Evolutionary conservation across 202 grass and related monocot genomes (phyloP), one percentile per base, ranked within the genome.

Genomic region (Panicum hallii): DNA sequence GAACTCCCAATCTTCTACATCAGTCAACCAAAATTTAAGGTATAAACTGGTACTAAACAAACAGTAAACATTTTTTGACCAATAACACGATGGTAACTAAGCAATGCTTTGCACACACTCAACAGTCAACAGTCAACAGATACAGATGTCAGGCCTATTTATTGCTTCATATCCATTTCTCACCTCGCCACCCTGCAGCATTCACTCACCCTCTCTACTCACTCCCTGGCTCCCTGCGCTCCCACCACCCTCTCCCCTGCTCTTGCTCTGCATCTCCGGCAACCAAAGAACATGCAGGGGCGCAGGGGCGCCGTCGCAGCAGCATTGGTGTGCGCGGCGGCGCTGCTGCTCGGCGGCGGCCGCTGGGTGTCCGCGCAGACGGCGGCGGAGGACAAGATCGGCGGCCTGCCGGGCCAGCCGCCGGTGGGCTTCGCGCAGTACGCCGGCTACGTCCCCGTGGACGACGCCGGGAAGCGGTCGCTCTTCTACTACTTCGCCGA

Each of bases 401-500:
- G 58, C 42, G 54, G 6, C 58, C 85, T 98, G 19, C 96, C 93
- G n/a, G 96, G 96, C 16, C 96, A 98, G 74, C 95, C 95, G 56
- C 79, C 79, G 62, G 89, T 94, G 43, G 81, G 74, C 65, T 95
- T 95, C 88, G 75, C 80, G 19, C 95, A 98, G 84, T 98, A 90
- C 91, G 90, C 95, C 67, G 95, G 95, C 47, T 98, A 98, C 88
- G 84, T 98, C 11, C 72, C 88, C 13, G 91, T 98, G 67, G 91
- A 95, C 72, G 74, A 85, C 34, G 49, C 43, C 63, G 82, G 67
- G 81, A 87, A 88, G 34, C 64, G 93, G 79, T 90, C 91, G 43
- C 91, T 98, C 79, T 95, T 98, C 88, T 98, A 98, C 89, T 98
- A 98, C 82, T 98, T 98, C 72, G 89, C 84, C 13, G 96, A 98